Evolutionary conservation across 2,329 filamentous ascomycete species (phyloP).

Genomic region (Penicillium sp.): DNA sequence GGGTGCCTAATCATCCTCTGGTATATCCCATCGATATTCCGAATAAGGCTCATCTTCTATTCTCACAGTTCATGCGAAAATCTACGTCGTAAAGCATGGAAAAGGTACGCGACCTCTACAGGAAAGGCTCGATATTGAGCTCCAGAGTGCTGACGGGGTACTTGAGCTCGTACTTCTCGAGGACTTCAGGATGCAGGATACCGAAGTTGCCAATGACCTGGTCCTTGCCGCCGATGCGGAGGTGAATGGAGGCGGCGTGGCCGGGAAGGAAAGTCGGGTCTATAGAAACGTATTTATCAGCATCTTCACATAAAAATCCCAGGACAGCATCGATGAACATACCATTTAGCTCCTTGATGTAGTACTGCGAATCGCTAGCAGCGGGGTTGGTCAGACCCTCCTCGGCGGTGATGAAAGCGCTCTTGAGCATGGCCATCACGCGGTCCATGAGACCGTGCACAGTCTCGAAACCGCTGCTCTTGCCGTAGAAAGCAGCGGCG

Average conservation of each 20-base stretch:
- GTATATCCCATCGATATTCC: no score
- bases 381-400: constrained; percentile 61
- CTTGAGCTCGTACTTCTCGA: constrained; percentile 89
- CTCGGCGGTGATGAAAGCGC: constrained; percentile 71
- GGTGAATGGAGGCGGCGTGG: constrained; percentile 78
- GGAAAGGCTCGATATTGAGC: constrained; percentile 88
- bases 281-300: constrained; percentile 24
- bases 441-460: constrained; percentile 93
- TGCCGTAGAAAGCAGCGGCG: constrained; percentile 92
- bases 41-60: constrained; percentile 17
- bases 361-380: constrained; percentile 67
- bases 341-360: constrained; percentile 87
- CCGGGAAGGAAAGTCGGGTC: constrained; percentile 87
- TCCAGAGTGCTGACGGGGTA: constrained; percentile 92
- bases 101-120: constrained; percentile 47
- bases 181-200: constrained; percentile 84
- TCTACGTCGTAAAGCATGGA: constrained; percentile 15
- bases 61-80: no score
- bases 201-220: constrained; percentile 82
- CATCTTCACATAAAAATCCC: not conserved
- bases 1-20: no score
- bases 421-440: constrained; percentile 85
- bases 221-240: constrained; percentile 69
- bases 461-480: constrained; percentile 88
- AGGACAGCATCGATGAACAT: constrained; percentile 24